Evolutionary conservation across 192 early-diverging fungal species (phyloP), one percentile per base, ranked within the genome.

Genomic region (Mortierella claussenii): DNA sequence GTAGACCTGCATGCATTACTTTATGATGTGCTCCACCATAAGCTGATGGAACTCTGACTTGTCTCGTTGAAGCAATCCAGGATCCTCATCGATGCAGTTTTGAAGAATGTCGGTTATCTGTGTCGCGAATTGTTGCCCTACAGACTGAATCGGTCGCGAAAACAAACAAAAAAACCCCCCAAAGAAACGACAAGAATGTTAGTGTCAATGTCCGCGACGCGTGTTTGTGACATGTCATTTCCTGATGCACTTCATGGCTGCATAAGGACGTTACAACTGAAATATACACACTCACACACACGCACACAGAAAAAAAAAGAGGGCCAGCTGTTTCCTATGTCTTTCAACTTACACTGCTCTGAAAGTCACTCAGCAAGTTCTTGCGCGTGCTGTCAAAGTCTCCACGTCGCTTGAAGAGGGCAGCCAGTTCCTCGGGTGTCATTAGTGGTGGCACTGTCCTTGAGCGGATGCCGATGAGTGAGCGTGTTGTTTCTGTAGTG

Each of bases 281-380:
- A n/a, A n/a, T n/a, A n/a, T n/a, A n/a, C n/a, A n/a, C n/a, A n/a
- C n/a, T n/a, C n/a, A n/a, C n/a, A n/a, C n/a, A n/a, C n/a, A n/a
- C n/a, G n/a, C n/a, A n/a, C n/a, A n/a, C n/a, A n/a, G n/a, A n/a
- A n/a, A n/a, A n/a, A n/a, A n/a, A n/a, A n/a, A n/a, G n/a, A n/a
- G n/a, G n/a, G n/a, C n/a, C n/a, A n/a, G n/a, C n/a, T n/a, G n/a
- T n/a, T n/a, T n/a, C n/a, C n/a, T n/a, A n/a, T n/a, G n/a, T n/a
- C n/a, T n/a, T n/a, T n/a, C n/a, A n/a, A n/a, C n/a, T n/a, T 67
- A 76, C 73, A 34, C 73, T 76, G 59, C 28, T 67, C 55, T 76
- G 73, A 45, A 76, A 76, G 46, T 76, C 73, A 20, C 27, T 66
- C 3, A 76, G 53, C 2, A 76, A 53, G 34, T 56, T 55, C 12